Conservation (phyloP, 2,329 filamentous ascomycete species). For the Thelonectria discophora region DNA sequence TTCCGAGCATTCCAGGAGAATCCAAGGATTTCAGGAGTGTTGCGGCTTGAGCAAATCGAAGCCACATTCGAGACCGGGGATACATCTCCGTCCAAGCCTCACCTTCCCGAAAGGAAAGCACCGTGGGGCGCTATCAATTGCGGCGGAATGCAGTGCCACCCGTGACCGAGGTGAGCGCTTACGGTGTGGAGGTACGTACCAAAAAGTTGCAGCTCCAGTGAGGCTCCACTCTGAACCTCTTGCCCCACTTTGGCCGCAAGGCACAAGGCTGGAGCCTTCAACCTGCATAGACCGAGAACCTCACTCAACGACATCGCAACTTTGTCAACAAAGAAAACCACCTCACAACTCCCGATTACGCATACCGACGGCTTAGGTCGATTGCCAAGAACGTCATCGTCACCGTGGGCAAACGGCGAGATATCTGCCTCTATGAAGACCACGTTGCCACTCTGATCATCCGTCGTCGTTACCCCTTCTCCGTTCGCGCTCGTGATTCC, state of each 20-base stretch:
- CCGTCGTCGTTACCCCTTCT: neutral
- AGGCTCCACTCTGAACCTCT: constrained; percentile 19
- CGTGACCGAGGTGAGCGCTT: neutral
- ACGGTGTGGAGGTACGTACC: constrained; percentile 3
- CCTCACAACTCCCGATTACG: neutral
- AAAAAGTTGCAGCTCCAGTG: neutral
- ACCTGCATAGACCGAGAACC: constrained; percentile 21
- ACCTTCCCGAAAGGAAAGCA: neutral
- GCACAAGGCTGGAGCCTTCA: constrained; percentile 18
- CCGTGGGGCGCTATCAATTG: too few relatives aligned
- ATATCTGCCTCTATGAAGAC: neutral
- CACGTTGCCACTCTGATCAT: constrained; percentile 1
- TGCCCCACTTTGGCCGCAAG: constrained; percentile 20
- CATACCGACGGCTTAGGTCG: neutral
- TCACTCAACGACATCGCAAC: constrained; percentile 24
- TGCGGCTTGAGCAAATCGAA: constrained; percentile 1
- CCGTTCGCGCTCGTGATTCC: constrained; percentile 14
- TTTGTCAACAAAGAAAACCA: constrained; percentile 6
- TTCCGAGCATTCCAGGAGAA: constrained; percentile 16
- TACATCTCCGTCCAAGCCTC: constrained; percentile 21
- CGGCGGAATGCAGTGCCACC: too few relatives aligned
- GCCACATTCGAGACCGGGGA: constrained; percentile 14
- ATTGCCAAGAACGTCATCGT: neutral
- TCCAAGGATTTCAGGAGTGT: constrained; percentile 6
- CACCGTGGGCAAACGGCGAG: neutral